Conservation (phyloP, 805 yeast genomes). For the Cyberlindnera bimundalis region DNA sequence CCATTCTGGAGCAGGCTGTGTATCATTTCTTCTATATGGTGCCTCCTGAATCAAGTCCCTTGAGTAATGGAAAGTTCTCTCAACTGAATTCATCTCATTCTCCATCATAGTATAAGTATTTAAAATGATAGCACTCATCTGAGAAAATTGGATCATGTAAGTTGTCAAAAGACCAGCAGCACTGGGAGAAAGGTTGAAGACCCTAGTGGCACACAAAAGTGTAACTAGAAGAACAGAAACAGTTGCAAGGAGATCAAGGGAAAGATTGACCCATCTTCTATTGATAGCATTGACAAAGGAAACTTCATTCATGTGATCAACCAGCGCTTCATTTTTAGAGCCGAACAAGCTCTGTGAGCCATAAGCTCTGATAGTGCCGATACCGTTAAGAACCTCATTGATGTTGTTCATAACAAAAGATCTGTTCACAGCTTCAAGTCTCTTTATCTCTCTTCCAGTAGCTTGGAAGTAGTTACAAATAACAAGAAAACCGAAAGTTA, state of each 20-base stretch:
- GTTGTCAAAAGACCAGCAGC: slow-evolving; percentile 66
- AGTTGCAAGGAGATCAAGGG: slow-evolving; percentile 50
- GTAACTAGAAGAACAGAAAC: slow-evolving; percentile 49
- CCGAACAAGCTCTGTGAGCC: slow-evolving; percentile 41
- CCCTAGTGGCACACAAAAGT: slow-evolving; percentile 54
- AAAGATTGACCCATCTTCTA: slow-evolving; percentile 68
- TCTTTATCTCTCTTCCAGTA: slow-evolving; percentile 69
- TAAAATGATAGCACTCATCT: slow-evolving; percentile 27
- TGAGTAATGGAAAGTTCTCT: slow-evolving; percentile 64
- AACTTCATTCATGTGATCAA: slow-evolving; percentile 66
- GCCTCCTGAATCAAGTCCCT: slow-evolving; percentile 66
- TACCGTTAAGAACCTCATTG: slow-evolving; percentile 65
- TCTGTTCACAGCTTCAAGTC: slow-evolving; percentile 69
- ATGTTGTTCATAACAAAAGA: slow-evolving; percentile 68
- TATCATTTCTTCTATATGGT: slow-evolving; percentile 41
- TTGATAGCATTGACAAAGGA: slow-evolving; percentile 54
- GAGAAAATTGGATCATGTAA: slow-evolving; percentile 51
- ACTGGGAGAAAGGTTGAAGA: slow-evolving; percentile 54
- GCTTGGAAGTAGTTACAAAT: slow-evolving; percentile 59
- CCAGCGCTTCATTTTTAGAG: slow-evolving; percentile 38
- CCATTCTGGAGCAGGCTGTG: slow-evolving; percentile 17
- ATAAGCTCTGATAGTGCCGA: slow-evolving; percentile 59
- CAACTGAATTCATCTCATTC: slow-evolving; percentile 72
- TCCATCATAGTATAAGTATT: slow-evolving; percentile 63
- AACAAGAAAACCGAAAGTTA: slow-evolving; percentile 39